Conservation (phyloP, 1,139 yeast genomes). For the Suhomyces coccinellae region DNA sequence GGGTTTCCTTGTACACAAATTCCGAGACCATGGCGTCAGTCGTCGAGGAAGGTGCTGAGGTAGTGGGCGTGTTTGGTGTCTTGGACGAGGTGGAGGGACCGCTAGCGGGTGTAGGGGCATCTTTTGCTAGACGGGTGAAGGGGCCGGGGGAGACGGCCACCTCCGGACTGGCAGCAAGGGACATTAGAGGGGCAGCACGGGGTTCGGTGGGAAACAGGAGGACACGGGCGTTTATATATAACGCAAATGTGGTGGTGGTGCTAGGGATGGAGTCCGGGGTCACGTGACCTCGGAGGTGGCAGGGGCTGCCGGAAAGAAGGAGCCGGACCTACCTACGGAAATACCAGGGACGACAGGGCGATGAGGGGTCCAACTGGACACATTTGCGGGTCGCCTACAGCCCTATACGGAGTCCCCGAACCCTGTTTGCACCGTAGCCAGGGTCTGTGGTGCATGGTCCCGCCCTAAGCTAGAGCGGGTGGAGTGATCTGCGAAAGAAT, state of each 20-base stretch:
- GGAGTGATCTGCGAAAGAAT: too few relatives aligned
- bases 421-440: too few relatives aligned
- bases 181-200: not conserved
- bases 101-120: not conserved
- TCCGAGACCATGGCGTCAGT: not conserved
- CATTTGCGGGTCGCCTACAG: too few relatives aligned
- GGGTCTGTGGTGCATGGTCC: too few relatives aligned
- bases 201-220: not conserved
- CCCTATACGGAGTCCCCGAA: too few relatives aligned
- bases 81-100: not conserved
- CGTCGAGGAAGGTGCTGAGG: not conserved
- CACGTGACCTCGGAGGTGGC: not conserved
- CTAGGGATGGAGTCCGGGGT: not conserved
- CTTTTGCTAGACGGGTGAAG: not conserved
- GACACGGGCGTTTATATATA: not conserved
- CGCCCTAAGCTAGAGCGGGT: too few relatives aligned
- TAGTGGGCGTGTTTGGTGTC: too few relatives aligned
- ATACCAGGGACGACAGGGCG: not conserved
- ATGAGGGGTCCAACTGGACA: not conserved
- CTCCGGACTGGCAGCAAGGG: not conserved
- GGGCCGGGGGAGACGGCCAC: not conserved
- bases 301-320: too few relatives aligned
- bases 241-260: not conserved
- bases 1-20: slow-evolving; percentile 13
- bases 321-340: not conserved